Percentiles rank a stretch among this genome's conserved stretches.
Evolutionary conservation across 306 rosid genomes (phyloP).

Genomic region (Begonia masoniana): DNA sequence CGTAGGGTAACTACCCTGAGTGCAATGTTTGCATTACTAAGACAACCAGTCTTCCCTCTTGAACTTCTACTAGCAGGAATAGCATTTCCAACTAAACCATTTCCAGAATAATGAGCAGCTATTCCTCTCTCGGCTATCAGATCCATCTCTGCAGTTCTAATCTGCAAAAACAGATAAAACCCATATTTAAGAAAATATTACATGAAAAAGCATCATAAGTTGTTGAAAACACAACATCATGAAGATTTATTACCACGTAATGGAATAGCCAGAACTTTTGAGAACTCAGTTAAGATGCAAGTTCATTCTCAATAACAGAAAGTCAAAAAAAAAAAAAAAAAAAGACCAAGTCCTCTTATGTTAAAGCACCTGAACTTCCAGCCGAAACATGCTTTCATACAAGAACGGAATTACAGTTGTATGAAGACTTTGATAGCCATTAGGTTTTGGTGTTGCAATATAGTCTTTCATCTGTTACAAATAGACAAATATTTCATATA

Average conservation of each 20-base stretch:
- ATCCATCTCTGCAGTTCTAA: constrained; percentile 96
- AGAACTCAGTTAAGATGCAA: constrained; percentile 1
- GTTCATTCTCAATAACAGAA: constrained; percentile 5
- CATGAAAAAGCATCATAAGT: not conserved
- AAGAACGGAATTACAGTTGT: constrained; percentile 91
- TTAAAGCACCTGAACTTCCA: constrained; percentile 81
- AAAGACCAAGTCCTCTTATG: constrained; percentile 10
- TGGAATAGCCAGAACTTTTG: not conserved
- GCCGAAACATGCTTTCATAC: constrained; percentile 86
- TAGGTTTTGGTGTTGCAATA: constrained; percentile 95
- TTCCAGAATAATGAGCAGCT: constrained; percentile 96
- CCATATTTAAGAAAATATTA: constrained; percentile 5
- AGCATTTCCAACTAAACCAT: constrained; percentile 57
- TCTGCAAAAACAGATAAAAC: constrained; percentile 34
- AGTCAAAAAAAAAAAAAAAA: constrained; percentile 6
- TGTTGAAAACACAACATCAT: constrained; percentile 1
- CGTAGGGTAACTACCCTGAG: constrained; percentile 59
- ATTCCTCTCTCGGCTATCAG: constrained; percentile 97
- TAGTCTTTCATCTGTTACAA: constrained; percentile 75
- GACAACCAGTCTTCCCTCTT: constrained; percentile 77
- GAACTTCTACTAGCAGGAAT: constrained; percentile 54
- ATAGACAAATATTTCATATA: constrained; percentile 1
- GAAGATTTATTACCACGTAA: not conserved
- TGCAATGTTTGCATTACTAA: constrained; percentile 91
- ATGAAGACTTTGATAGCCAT: constrained; percentile 97